phyloP scores from a whole-genome alignment of 176 grass and related monocot species.

The Zoysia japonica region DNA sequence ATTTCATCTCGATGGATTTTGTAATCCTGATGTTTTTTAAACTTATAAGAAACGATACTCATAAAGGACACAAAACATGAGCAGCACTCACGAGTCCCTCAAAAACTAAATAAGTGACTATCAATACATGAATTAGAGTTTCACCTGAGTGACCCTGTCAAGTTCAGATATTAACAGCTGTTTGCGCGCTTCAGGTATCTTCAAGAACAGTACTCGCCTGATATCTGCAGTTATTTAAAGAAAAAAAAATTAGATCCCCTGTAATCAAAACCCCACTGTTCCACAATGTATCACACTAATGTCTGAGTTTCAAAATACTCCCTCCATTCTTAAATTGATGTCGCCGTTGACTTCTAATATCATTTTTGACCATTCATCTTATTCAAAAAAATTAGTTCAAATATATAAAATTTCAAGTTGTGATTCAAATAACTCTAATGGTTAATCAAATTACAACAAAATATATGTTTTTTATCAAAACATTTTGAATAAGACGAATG shows the following conservation, averaged over 20 bases:
- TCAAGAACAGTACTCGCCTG: slow-evolving; percentile 76
- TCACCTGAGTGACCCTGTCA: slow-evolving; percentile 95
- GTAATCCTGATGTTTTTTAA: slow-evolving; percentile 71
- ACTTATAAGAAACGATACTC: slow-evolving; percentile 39
- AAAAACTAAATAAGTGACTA: background rate
- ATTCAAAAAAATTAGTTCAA: too few relatives aligned
- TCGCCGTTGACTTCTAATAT: too few relatives aligned
- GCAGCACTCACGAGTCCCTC: background rate
- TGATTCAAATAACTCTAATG: too few relatives aligned
- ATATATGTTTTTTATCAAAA: too few relatives aligned
- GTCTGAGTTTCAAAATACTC: background rate
- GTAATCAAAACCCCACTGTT: slow-evolving; percentile 11
- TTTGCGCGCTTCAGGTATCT: slow-evolving; percentile 91
- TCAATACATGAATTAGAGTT: slow-evolving; percentile 22
- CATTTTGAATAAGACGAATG: too few relatives aligned
- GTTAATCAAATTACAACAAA: too few relatives aligned
- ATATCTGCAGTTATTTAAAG: slow-evolving; percentile 70
- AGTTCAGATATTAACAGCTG: slow-evolving; percentile 76
- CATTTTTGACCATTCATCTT: too few relatives aligned
- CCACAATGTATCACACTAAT: background rate
- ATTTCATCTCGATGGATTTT: slow-evolving; percentile 98
- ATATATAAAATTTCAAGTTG: too few relatives aligned
- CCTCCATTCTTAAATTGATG: too few relatives aligned
- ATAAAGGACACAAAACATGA: slow-evolving; percentile 27
- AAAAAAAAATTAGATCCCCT: slow-evolving; percentile 12